A percentile compares a stretch with the other conserved stretches of the same genome.
phyloP scores from a whole-genome alignment of 257 asterid species.

The Capsicum chinense region DNA sequence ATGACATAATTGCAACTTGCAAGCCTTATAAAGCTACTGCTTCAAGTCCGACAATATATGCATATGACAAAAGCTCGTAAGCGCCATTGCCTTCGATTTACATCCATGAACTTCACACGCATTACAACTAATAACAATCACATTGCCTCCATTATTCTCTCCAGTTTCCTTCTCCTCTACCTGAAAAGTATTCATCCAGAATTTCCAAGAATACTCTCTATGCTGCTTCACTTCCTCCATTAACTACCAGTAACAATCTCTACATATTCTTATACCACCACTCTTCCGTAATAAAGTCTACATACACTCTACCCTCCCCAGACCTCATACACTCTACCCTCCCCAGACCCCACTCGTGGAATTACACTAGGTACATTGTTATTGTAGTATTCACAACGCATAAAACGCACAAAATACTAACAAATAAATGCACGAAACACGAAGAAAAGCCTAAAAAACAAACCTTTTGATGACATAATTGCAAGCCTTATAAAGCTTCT shows the following conservation, averaged over 20 bases:
- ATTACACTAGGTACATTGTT: too few relatives aligned
- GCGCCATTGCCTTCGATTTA: constrained; percentile 64
- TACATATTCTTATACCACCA: constrained; percentile 42
- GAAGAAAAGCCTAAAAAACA: too few relatives aligned
- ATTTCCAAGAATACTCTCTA: constrained; percentile 64
- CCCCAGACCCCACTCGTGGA: too few relatives aligned
- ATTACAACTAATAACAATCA: constrained; percentile 56
- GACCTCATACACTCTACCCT: too few relatives aligned
- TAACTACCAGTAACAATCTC: constrained; percentile 76
- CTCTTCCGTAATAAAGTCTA: too few relatives aligned
- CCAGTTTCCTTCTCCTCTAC: constrained; percentile 42
- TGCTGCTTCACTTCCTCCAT: constrained; percentile 79
- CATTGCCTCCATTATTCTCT: too few relatives aligned
- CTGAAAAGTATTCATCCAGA: constrained; percentile 67
- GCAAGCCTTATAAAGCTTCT: too few relatives aligned
- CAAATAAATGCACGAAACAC: too few relatives aligned
- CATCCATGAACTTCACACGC: constrained; percentile 59
- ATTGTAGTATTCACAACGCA: not conserved
- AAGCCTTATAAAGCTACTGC: constrained; percentile 88
- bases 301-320: too few relatives aligned
- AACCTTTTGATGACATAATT: too few relatives aligned
- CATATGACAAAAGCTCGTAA: constrained; percentile 53
- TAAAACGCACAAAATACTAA: too few relatives aligned
- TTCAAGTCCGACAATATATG: constrained; percentile 73
- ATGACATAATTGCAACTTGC: constrained; percentile 54